A percentile compares a stretch with the other conserved stretches of the same genome.
phyloP scores from a whole-genome alignment of 371 early-diverging fungal genomes.

The Rhizopus delemar region DNA sequence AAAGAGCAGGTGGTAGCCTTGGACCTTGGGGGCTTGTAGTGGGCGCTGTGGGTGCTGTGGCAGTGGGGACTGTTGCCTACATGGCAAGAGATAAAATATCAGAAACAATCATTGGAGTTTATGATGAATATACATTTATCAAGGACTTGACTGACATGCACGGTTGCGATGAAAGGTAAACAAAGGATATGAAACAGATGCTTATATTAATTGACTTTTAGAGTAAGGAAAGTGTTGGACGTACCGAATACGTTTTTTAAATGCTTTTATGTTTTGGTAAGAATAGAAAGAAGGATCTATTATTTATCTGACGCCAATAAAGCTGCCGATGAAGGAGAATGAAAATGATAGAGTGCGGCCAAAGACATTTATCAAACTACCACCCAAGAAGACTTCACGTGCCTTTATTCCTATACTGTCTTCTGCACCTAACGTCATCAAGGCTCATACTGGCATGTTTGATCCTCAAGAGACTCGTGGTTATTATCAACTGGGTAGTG shows the following conservation, averaged over 20 bases:
- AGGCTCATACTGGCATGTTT: conserved; percentile 62
- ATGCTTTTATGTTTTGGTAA: conserved; percentile 58
- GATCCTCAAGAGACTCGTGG: conserved; percentile 49
- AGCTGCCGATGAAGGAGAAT: conserved; percentile 10
- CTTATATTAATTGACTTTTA: conserved; percentile 10
- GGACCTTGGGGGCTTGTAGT: conserved; percentile 52
- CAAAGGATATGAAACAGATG: background rate
- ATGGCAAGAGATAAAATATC: conserved; percentile 41
- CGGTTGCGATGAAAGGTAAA: conserved; percentile 38
- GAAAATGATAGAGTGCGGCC: conserved; percentile 8
- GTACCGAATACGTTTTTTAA: conserved; percentile 51
- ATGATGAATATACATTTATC: conserved; percentile 59
- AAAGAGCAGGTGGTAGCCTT: background rate
- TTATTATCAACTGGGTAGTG: conserved; percentile 54
- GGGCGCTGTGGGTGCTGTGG: conserved; percentile 49
- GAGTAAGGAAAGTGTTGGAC: conserved; percentile 39
- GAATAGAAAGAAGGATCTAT: background rate
- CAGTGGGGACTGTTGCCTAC: conserved; percentile 48
- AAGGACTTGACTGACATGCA: conserved; percentile 39
- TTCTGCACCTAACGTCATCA: conserved; percentile 37
- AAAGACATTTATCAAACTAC: conserved; percentile 53
- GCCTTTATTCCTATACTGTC: conserved; percentile 37
- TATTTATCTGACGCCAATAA: background rate
- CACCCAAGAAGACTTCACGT: conserved; percentile 38
- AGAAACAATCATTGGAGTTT: conserved; percentile 39